Evolutionary conservation across 495 filamentous ascomycete genomes (phyloP).

Genomic region (Xylaria grammica): DNA sequence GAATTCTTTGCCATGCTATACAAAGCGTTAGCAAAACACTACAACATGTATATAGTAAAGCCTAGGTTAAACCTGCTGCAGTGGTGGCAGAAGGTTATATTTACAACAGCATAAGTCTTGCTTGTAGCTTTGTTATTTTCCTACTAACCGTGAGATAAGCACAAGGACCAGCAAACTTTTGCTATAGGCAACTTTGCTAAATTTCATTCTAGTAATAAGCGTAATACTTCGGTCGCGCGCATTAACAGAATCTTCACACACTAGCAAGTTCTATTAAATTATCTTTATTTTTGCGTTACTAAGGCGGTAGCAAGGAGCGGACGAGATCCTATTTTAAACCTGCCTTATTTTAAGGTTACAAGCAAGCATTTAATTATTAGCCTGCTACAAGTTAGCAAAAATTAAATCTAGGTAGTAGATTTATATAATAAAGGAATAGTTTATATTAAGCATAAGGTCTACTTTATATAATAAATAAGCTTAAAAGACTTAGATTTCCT

Average conservation of each 20-base stretch:
- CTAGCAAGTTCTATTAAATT: background rate
- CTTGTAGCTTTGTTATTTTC: background rate
- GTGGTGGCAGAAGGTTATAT: background rate
- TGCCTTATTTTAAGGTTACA: background rate
- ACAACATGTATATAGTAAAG: background rate
- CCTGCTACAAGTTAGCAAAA: background rate
- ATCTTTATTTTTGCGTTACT: background rate
- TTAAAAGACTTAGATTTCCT: background rate
- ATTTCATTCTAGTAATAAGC: background rate
- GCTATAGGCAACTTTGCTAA: background rate
- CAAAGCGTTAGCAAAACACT: background rate
- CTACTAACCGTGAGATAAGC: background rate
- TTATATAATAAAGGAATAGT: background rate
- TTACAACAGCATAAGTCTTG: background rate
- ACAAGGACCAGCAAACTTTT: background rate
- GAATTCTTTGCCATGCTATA: background rate
- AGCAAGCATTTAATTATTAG: background rate
- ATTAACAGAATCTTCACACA: background rate
- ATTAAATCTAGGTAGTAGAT: background rate
- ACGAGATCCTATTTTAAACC: background rate
- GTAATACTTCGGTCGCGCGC: background rate
- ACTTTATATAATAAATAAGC: slow-evolving; percentile 2
- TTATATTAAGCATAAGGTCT: background rate
- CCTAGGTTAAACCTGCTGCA: background rate
- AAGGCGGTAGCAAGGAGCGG: background rate